A percentile compares a stretch with the other conserved stretches of the same genome.
Evolutionary conservation across 1,284 basidiomycete genomes (phyloP).

Genomic region (Heliocybe sulcata): DNA sequence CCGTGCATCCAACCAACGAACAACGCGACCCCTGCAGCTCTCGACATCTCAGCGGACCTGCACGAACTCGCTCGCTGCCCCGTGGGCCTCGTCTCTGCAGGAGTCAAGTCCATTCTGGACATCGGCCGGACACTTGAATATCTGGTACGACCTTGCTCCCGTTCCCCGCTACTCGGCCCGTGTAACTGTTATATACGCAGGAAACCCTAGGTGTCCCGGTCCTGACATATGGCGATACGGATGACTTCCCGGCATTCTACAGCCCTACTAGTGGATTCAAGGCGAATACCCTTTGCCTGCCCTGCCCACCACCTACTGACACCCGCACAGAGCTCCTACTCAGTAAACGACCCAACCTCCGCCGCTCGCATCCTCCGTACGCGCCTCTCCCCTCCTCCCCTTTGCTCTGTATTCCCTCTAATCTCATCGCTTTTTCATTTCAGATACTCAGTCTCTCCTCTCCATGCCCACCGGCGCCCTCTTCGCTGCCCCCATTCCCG

Average conservation of each 20-base stretch:
- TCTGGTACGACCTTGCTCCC: conserved; percentile 44
- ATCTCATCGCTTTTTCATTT: background rate
- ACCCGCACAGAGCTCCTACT: conserved; percentile 59
- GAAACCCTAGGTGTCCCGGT: conserved; percentile 97
- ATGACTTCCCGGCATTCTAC: conserved; percentile 95
- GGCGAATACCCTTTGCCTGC: conserved; percentile 34
- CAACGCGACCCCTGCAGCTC: conserved; percentile 48
- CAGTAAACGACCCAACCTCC: conserved; percentile 45
- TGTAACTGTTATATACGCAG: conserved; percentile 31
- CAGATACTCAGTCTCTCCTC: conserved; percentile 58
- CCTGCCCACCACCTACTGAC: conserved; percentile 1
- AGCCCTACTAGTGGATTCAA: conserved; percentile 77
- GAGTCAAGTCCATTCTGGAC: conserved; percentile 94
- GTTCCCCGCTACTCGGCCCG: background rate
- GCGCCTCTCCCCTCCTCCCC: conserved; percentile 19
- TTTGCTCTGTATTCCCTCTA: background rate
- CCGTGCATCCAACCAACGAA: conserved; percentile 5
- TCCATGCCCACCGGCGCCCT: conserved; percentile 68
- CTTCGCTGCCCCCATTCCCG: conserved; percentile 89
- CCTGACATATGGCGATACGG: conserved; percentile 66
- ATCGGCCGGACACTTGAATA: conserved; percentile 95
- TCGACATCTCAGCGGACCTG: conserved; percentile 95
- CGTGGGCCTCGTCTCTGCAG: conserved; percentile 89
- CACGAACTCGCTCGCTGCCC: conserved; percentile 79
- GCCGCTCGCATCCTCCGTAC: conserved; percentile 71